Conservation (phyloP, 2,329 filamentous ascomycete species). For the Pseudocercospora eumusae region DNA sequence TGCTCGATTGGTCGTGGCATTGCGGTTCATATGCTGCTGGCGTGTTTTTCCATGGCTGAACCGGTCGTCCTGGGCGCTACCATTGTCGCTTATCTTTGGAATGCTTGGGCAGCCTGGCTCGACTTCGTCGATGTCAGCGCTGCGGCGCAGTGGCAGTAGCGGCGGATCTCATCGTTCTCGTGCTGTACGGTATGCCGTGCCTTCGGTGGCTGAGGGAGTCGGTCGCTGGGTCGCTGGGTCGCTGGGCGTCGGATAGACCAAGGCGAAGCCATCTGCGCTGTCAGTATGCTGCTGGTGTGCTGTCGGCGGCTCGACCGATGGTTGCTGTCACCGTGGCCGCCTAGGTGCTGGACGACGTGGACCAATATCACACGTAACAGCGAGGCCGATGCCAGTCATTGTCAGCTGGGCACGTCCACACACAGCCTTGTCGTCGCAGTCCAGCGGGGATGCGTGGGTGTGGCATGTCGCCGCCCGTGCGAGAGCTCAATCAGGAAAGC, state of each 20-base stretch:
- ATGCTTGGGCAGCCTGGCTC: background rate
- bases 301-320: background rate
- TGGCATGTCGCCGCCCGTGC: background rate
- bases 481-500: background rate
- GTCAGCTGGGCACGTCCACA: background rate
- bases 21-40: background rate
- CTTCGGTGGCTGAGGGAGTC: background rate
- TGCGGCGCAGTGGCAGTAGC: background rate
- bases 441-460: background rate
- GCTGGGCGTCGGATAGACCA: background rate
- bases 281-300: background rate
- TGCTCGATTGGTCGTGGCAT: too few relatives aligned
- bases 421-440: background rate
- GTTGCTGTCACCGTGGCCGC: background rate
- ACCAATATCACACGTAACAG: background rate
- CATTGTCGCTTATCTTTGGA: background rate
- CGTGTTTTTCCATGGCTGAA: background rate
- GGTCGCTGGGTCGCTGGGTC: background rate
- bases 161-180: background rate
- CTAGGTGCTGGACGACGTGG: background rate
- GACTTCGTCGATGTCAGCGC: background rate
- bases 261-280: background rate
- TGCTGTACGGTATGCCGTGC: background rate
- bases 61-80: background rate
- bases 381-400: background rate